Conservation (phyloP, 768 basidiomycete genomes). For the Tubosaeta brunneosetosa region DNA sequence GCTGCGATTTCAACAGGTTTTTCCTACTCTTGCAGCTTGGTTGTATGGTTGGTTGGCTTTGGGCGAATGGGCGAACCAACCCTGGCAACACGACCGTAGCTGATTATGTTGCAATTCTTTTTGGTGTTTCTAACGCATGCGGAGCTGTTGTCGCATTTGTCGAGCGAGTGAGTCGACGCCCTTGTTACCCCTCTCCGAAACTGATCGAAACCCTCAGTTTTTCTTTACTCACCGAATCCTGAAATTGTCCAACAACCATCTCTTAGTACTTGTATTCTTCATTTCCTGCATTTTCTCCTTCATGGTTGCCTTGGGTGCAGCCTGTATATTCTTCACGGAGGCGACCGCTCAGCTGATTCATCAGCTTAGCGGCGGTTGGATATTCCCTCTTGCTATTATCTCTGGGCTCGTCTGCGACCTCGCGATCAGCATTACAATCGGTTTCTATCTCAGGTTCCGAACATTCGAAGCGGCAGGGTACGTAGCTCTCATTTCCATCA, state of each 20-base stretch:
- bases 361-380: constrained; percentile 13
- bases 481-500: background rate
- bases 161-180: constrained; percentile 9
- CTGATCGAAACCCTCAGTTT: constrained; percentile 8
- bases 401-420: constrained; percentile 18
- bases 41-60: constrained; percentile 18
- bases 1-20: constrained; percentile 4
- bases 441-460: constrained; percentile 8
- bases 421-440: constrained; percentile 5
- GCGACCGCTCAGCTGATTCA: background rate
- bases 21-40: constrained; percentile 15
- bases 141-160: constrained; percentile 14
- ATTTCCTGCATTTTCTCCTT: constrained; percentile 17
- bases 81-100: constrained; percentile 1
- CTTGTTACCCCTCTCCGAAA: background rate
- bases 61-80: constrained; percentile 9
- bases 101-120: constrained; percentile 10
- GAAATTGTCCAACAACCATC: constrained; percentile 11
- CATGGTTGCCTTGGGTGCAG: constrained; percentile 19
- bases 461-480: constrained; percentile 5
- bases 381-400: constrained; percentile 16
- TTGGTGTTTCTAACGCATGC: constrained; percentile 15
- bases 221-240: constrained; percentile 20
- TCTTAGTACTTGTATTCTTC: constrained; percentile 11
- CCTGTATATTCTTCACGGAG: constrained; percentile 14